Evolutionary conservation across 805 yeast species (phyloP).

Genomic region (Wickerhamiella shivajii): DNA sequence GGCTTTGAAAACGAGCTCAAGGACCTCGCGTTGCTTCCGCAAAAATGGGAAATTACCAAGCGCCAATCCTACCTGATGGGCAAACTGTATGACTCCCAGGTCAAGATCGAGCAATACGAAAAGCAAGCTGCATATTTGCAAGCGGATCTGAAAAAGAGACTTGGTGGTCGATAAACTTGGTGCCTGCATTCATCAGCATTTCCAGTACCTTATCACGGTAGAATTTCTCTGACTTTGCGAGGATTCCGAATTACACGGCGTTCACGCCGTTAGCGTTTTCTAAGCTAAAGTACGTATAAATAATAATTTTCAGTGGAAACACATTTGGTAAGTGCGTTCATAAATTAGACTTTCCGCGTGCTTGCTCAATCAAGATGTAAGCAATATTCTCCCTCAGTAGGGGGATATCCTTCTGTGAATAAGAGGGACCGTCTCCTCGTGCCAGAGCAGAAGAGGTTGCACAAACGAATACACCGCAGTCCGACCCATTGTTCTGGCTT

Average conservation of each 20-base stretch:
- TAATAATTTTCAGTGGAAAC: too few species aligned
- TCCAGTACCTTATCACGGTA: too few species aligned
- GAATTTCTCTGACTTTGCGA: too few species aligned
- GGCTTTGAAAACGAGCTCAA: slow-evolving; percentile 58
- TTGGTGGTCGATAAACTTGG: too few species aligned
- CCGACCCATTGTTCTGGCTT: slow-evolving; percentile 77
- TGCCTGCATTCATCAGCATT: too few species aligned
- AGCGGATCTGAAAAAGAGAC: slow-evolving; percentile 16
- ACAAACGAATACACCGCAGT: slow-evolving; percentile 91
- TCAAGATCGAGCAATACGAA: slow-evolving; percentile 36
- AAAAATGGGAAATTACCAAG: slow-evolving; percentile 39
- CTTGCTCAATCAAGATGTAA: slow-evolving; percentile 27
- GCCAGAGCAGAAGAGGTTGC: slow-evolving; percentile 54
- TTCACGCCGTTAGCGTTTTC: too few species aligned
- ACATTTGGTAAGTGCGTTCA: too few species aligned
- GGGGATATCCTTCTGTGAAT: slow-evolving; percentile 55
- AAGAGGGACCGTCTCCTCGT: slow-evolving; percentile 35
- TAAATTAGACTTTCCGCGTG: too few species aligned
- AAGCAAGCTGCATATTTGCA: slow-evolving; percentile 8
- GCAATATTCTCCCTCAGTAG: slow-evolving; percentile 55
- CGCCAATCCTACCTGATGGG: slow-evolving; percentile 52
- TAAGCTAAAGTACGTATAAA: too few species aligned
- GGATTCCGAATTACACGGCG: too few species aligned
- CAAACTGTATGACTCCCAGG: slow-evolving; percentile 51
- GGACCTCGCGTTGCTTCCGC: slow-evolving; percentile 38